Percentiles rank a stretch among this genome's conserved stretches.
phyloP scores from a whole-genome alignment of 768 basidiomycete species.

The Coprinopsis marcescibilis region DNA sequence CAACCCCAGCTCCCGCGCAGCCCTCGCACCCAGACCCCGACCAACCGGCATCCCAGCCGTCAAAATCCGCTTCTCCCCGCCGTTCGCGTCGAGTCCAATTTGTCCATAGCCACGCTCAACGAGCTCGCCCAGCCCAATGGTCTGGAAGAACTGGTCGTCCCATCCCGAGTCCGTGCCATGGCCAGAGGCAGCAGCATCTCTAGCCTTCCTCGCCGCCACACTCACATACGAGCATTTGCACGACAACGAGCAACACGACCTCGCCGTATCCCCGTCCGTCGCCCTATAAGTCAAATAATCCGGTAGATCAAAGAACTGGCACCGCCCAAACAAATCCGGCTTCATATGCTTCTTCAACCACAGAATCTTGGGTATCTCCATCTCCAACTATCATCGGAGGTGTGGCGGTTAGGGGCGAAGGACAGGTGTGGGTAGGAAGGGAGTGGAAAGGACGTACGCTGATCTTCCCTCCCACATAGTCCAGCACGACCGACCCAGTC shows the following conservation, averaged over 20 bases:
- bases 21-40: slow-evolving; percentile 65
- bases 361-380: slow-evolving; percentile 96
- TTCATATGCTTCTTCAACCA: slow-evolving; percentile 94
- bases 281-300: slow-evolving; percentile 94
- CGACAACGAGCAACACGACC: slow-evolving; percentile 89
- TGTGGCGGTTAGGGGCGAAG: slow-evolving; percentile 4
- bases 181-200: slow-evolving; percentile 49
- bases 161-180: slow-evolving; percentile 54
- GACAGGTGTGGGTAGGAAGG: background rate
- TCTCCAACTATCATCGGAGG: slow-evolving; percentile 63
- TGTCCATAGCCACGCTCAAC: slow-evolving; percentile 65
- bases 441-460: slow-evolving; percentile 48
- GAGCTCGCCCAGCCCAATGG: slow-evolving; percentile 75
- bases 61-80: slow-evolving; percentile 59
- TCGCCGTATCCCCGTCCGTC: slow-evolving; percentile 55
- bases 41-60: slow-evolving; percentile 88
- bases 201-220: slow-evolving; percentile 60
- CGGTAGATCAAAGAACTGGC: slow-evolving; percentile 89
- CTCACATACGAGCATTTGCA: slow-evolving; percentile 90
- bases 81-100: slow-evolving; percentile 51
- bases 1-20: slow-evolving; percentile 84
- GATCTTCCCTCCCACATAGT: slow-evolving; percentile 96
- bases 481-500: slow-evolving; percentile 77
- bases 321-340: slow-evolving; percentile 57
- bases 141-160: slow-evolving; percentile 81